Evolutionary conservation across 106 monocot species (phyloP).

Genomic region (Xerophyta viscosa): DNA sequence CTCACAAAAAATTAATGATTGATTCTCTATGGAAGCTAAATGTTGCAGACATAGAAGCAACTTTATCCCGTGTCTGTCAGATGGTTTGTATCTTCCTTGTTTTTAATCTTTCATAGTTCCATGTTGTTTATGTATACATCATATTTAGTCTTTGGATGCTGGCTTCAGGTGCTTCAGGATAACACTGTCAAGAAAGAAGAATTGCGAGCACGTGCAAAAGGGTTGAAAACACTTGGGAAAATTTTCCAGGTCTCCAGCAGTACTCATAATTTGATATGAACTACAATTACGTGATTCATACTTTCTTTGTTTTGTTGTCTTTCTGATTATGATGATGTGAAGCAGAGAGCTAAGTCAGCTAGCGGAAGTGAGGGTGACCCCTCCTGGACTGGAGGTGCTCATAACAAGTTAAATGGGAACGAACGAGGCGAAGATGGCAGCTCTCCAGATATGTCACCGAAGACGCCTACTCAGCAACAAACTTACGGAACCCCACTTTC

Average conservation of each 20-base stretch:
- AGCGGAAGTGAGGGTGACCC: constrained; percentile 29
- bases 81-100: constrained; percentile 40
- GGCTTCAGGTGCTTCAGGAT: constrained; percentile 78
- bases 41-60: constrained; percentile 98
- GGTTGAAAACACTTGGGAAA: constrained; percentile 85
- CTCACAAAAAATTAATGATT: constrained; percentile 81
- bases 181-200: constrained; percentile 71
- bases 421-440: constrained; percentile 29
- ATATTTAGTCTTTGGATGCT: not conserved
- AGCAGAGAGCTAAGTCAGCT: constrained; percentile 39
- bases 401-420: constrained; percentile 33
- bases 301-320: no score
- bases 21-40: constrained; percentile 98
- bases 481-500: constrained; percentile 20
- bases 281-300: not conserved
- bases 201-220: constrained; percentile 90
- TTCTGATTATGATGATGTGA: constrained; percentile 6
- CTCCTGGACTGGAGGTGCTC: constrained; percentile 15
- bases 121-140: no score
- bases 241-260: constrained; percentile 66
- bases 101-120: not conserved
- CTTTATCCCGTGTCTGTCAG: constrained; percentile 78
- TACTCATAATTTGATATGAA: not conserved
- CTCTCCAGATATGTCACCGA: constrained; percentile 63
- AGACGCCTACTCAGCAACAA: constrained; percentile 22